Evolutionary conservation across 495 filamentous ascomycete species (phyloP).

Genomic region (Neurospora sp.): DNA sequence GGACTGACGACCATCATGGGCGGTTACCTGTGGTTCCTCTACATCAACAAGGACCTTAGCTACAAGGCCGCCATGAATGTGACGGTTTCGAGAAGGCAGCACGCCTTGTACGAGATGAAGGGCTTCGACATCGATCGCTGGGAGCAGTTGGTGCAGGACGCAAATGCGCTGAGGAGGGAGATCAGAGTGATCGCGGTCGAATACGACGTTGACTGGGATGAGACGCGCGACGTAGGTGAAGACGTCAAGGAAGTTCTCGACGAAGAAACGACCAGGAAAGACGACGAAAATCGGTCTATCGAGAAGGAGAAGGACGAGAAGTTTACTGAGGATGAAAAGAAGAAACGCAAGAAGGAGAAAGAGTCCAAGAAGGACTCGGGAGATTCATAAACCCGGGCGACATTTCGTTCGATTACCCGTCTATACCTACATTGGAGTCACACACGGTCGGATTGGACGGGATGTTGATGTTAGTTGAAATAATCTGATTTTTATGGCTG

Average conservation of each 20-base stretch:
- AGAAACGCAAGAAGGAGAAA: slow-evolving; percentile 22
- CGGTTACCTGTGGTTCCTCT: slow-evolving; percentile 89
- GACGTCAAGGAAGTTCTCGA: slow-evolving; percentile 61
- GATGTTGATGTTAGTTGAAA: not conserved
- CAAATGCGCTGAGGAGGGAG: slow-evolving; percentile 67
- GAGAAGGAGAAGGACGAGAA: slow-evolving; percentile 38
- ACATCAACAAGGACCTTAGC: slow-evolving; percentile 80
- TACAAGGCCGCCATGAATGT: slow-evolving; percentile 80
- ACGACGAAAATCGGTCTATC: slow-evolving; percentile 13
- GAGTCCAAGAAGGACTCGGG: not conserved
- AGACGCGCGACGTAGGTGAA: slow-evolving; percentile 63
- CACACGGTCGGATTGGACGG: not conserved
- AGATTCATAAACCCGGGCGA: not conserved
- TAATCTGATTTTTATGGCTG: not conserved
- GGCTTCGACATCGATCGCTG: slow-evolving; percentile 70
- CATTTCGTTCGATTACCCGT: not conserved
- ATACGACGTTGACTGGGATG: slow-evolving; percentile 94
- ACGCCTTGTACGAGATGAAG: slow-evolving; percentile 59
- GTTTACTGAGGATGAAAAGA: slow-evolving; percentile 36
- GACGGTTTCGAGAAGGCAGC: slow-evolving; percentile 69
- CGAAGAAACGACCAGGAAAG: slow-evolving; percentile 43
- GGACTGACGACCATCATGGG: slow-evolving; percentile 75
- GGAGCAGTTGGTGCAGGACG: slow-evolving; percentile 72
- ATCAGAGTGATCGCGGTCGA: slow-evolving; percentile 74
- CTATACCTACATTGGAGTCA: not conserved